Percentiles rank a stretch among this genome's conserved stretches.
phyloP scores from a whole-genome alignment of 2,329 filamentous ascomycete species.

The Colletotrichum sp. region DNA sequence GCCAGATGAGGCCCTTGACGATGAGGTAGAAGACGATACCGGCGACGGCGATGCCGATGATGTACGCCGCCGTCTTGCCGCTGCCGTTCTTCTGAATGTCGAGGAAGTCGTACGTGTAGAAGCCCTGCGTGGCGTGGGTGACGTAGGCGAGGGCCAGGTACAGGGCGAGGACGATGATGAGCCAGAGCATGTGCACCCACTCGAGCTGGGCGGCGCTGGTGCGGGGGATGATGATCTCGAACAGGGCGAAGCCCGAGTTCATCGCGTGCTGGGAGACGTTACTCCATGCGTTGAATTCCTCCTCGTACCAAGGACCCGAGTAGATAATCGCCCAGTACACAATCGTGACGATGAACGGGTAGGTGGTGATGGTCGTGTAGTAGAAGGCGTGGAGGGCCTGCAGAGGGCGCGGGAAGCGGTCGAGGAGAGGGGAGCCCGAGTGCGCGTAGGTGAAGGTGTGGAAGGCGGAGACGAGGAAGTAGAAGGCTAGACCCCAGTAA shows the following conservation, averaged over 20 bases:
- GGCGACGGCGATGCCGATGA: constrained; percentile 61
- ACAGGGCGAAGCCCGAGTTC: constrained; percentile 76
- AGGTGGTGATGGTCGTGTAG: constrained; percentile 68
- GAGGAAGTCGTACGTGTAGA: constrained; percentile 83
- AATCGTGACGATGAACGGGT: constrained; percentile 72
- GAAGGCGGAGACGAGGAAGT: constrained; percentile 69
- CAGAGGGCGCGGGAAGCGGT: constrained; percentile 63
- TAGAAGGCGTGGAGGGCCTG: constrained; percentile 69
- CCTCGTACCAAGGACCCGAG: constrained; percentile 43
- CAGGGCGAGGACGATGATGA: constrained; percentile 72
- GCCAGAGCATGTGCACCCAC: constrained; percentile 69
- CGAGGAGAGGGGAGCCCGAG: constrained; percentile 58
- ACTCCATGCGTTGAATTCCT: constrained; percentile 61
- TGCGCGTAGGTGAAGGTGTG: constrained; percentile 74
- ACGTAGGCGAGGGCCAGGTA: constrained; percentile 80
- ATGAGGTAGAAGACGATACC: constrained; percentile 58
- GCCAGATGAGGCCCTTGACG: constrained; percentile 54
- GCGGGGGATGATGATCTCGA: constrained; percentile 74
- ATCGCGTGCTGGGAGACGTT: constrained; percentile 78
- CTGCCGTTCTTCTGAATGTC: constrained; percentile 58
- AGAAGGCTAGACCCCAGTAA: constrained; percentile 85
- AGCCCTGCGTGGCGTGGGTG: constrained; percentile 70
- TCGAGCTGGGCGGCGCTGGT: constrained; percentile 59
- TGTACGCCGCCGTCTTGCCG: constrained; percentile 67
- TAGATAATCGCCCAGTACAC: constrained; percentile 74